Evolutionary conservation across 371 early-diverging fungal species (phyloP), one percentile per base, ranked within the genome.

Genomic region (Saksenaea vasiformis): DNA sequence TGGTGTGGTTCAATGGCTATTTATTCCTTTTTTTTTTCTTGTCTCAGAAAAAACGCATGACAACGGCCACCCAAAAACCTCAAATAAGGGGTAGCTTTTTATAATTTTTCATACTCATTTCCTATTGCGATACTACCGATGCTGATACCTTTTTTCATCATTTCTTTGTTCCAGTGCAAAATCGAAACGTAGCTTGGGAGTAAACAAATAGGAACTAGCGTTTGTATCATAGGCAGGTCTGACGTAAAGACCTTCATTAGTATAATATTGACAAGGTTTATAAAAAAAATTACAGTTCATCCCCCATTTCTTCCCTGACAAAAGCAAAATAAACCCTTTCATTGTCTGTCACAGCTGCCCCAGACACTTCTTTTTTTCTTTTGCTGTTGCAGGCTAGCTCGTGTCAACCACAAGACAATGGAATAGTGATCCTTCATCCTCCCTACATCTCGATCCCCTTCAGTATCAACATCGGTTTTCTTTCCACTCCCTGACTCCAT

Each of bases 381-480:
- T 47, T 15, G 41, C 24, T 47, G 22, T 19, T 10, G 24, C 10
- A 22, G 47, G 47, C 10, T 22, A 47, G 24, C 47, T 47, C 47
- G 47, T 47, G 47, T 22, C 47, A 47, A 47, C 47, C 47, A 47
- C 22, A 47, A 47, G 47, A 47, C 47, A 47, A 22, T 47, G 47
- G 15, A 19, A 19, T 47, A 47, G 22, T 22, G 47, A 22, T 47
- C 47, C 47, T 22, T 22, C 39, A 39, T n/a, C 22, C 47, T 47
- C 47, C 47, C 10, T 47, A 47, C 47, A 47, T 47, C 22, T 47
- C 22, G 22, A 47, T 22, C 47, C 22, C 47, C 47, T 47, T 47
- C 47, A n/a, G 47, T 19, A 47, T 47, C 14, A 15, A 10, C 47
- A 22, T 47, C 47, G 47, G 47, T 15, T 47, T 47, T 47, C 31